Evolutionary conservation across 345 rosid species (phyloP), one percentile per base, ranked within the genome.

Genomic region (Euphorbia peplus): DNA sequence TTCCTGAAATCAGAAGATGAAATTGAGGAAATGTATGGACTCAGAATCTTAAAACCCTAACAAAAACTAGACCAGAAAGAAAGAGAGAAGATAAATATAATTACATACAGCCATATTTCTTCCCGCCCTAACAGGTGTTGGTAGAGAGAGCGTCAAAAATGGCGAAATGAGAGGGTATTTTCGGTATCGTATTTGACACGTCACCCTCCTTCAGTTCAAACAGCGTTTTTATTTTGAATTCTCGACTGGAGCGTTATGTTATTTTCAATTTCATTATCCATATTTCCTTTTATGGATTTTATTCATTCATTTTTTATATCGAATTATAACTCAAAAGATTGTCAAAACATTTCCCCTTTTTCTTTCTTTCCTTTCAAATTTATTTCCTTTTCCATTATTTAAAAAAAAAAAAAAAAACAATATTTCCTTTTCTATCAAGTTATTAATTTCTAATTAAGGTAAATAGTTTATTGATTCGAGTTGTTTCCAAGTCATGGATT

Each of bases 81-180:
- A 26, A 21, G 65, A 53, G 58, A 19, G 11, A 59, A 39, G 66
- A 50, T 30, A 46, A 32, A 22, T 51, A 32, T 68, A 35, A 59
- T 56, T 42, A 32, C 37, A 32, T 14, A 32, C 68, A 51, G 78
- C 62, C 69, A 60, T 58, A 41, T 25, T 58, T 37, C 76, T 85
- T 85, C 87, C 87, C 89, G 87, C 92, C 87, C 87, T 64, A 83
- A 70, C 75, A 56, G 80, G 53, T 51, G 83, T 24, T 29, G 46
- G 26, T 8, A 41, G n/a, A 11, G 6, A 18, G 52, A 26, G 66
- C 72, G 68, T 63, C 75, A 55, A 77, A 74, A 47, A 69, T 64
- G 76, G 73, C 37, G 70, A 73, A 63, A 73, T 56, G 70, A 53
- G 26, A 69, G 52, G 64, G 71, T 60, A 56, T 41, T 55, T 63